Base-by-base conservation (phyloP, 2,329 filamentous ascomycete genomes). In the Trichophyton benhamiae region DNA sequence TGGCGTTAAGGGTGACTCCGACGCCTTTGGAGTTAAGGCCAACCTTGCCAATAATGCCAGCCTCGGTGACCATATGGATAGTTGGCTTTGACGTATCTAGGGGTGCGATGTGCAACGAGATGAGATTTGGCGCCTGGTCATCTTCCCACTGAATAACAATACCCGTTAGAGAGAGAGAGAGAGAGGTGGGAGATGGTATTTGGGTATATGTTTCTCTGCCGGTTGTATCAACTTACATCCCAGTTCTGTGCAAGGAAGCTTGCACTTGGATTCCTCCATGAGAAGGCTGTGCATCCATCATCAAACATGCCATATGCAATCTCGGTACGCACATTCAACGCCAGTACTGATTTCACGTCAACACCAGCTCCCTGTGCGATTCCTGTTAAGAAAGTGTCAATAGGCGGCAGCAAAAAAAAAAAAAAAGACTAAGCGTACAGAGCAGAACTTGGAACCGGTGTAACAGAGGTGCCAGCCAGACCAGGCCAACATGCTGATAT, bases 261-360 rank as follows among this genome's bases (percentile, higher is more conserved):
- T 6, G 64, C 62, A 0, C 65, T 64, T 1, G 64, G 60, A 0
- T 72, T 75, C 36, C 74, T 79, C 80, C 80, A 83, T 7, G 76
- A 75, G 8, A 84, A 67, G 17, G 79, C 76, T 2, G 82, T 83
- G 65, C 82, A 85, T 8, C 82, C 82, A 67, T 85, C 82, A 49
- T 72, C 79, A 64, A 82, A 81, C 62, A 79, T 69, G 0, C 82
- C 82, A 64, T 82, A 82, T 0, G 80, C 78, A 58, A 84, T 83
- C 67, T 84, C 82, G 0, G 81, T 84, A 11, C 82, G 77, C 25
- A 83, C 80, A 64, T 85, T 84, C 59, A 84, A 69, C 0, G 82
- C 82, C 7, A 84, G 71, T 44, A 85, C 80, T 25, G 80, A 78
- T 7, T 79, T 71, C 0, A 82, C 64, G n/a, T 76, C 69, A 4